Percentiles rank a stretch among this genome's conserved stretches.
These are phyloP conservation scores for Trametes cubensis DNA, from an alignment of 768 basidiomycete genomes.

Conservation along the genomic window DNA sequence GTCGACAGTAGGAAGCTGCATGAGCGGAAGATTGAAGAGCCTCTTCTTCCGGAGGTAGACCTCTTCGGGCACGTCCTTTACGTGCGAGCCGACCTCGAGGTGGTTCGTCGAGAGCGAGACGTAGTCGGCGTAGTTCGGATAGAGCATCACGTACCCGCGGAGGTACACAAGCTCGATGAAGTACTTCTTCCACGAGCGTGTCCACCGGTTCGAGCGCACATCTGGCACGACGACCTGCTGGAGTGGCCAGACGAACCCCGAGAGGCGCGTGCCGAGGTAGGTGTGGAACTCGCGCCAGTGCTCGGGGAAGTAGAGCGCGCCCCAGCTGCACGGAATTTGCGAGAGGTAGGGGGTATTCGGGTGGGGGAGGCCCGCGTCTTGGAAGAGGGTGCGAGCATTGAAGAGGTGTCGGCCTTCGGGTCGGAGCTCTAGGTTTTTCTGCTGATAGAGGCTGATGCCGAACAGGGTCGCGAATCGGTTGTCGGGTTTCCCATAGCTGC, in stretches of 20 bases:
- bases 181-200: constrained; percentile 84
- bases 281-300: constrained; percentile 87
- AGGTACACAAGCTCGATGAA: constrained; percentile 86
- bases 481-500: constrained; percentile 55
- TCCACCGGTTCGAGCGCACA: constrained; percentile 82
- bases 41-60: constrained; percentile 57
- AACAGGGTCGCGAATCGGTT: constrained; percentile 56
- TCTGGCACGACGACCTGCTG: constrained; percentile 61
- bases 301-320: constrained; percentile 87
- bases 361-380: constrained; percentile 39
- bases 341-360: constrained; percentile 76
- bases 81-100: constrained; percentile 82
- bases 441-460: constrained; percentile 86
- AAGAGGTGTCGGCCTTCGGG: constrained; percentile 69
- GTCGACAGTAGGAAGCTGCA: constrained; percentile 46
- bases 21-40: constrained; percentile 70
- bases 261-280: constrained; percentile 73
- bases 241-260: constrained; percentile 46
- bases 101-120: constrained; percentile 88
- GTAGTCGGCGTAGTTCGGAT: constrained; percentile 78
- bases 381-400: constrained; percentile 64
- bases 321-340: constrained; percentile 90
- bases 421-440: constrained; percentile 76
- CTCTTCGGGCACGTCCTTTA: constrained; percentile 54
- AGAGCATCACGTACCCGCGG: constrained; percentile 85